Evolutionary conservation across 164 flowering plant genomes (phyloP), one percentile per base, ranked within the genome.

Genomic region (Piper longum): DNA sequence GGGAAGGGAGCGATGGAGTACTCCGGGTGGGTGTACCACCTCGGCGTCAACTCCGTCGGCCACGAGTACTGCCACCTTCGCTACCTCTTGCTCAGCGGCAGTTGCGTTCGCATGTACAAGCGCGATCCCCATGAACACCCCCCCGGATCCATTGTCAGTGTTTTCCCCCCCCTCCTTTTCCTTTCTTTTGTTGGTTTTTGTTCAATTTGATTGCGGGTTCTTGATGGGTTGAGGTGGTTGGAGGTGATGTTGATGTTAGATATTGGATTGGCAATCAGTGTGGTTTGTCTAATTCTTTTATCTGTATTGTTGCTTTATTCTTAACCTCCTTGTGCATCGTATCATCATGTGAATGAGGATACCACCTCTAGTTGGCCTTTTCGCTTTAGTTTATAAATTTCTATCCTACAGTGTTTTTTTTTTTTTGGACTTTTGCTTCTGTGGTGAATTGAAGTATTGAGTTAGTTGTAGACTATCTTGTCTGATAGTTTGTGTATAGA

Each of bases 11-110:
- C 16, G 16, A n/a, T 75, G 18, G 87, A 86, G 75, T 92, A 73
- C 67, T 87, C 67, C 51, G 96, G 98, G 1, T 89, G 91, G 90
- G 92, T 93, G 4, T 88, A 83, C 70, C 97, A 89, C 76, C 13
- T 88, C 62, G 95, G 97, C 0, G 75, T 77, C 16, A 89, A 88
- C 62, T 78, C 85, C 9, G 82, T 89, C 48, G 98, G 97, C 5
- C 96, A 75, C 43, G 87, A 86, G 62, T 93, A 74, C 69, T 93
- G 98, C 67, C 89, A 89, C 64, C 86, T 88, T 5, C 79, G 96
- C 0, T 93, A 82, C 59, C 75, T 93, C 51, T 79, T 62, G 60
- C 69, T 89, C 14, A 76, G 80, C 4, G 95, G 98, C 16, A 86
- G 79, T 72, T 79, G 78, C 60, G 82, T 86, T 9, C 72, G 74